A percentile compares a stretch with the other conserved stretches of the same genome.
Conservation (phyloP, 768 basidiomycete genomes). For the Cystofilobasidium ferigula region DNA sequence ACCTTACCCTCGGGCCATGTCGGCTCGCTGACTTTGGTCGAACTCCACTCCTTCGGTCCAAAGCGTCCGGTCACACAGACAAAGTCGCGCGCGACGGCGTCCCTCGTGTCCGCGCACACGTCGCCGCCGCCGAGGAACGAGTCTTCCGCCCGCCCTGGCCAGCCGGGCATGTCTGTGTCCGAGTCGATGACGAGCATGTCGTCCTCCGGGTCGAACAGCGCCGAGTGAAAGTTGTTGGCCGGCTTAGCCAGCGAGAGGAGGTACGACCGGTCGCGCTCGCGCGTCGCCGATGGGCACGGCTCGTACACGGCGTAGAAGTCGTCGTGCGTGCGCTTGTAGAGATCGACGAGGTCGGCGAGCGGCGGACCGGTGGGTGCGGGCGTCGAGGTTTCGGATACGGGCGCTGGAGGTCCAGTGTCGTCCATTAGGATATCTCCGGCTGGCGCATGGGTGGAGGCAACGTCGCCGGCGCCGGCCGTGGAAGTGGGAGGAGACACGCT, state of each 20-base stretch:
- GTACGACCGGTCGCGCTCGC: background rate
- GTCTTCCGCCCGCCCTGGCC: background rate
- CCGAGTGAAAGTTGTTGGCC: background rate
- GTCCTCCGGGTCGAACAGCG: slow-evolving; percentile 4
- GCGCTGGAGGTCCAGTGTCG: background rate
- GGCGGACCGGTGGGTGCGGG: background rate
- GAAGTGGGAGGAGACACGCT: background rate
- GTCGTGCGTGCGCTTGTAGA: slow-evolving; percentile 8
- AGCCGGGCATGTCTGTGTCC: background rate
- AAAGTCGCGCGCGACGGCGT: background rate
- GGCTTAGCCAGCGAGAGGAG: background rate
- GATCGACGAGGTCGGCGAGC: background rate
- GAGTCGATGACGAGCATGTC: slow-evolving; percentile 7
- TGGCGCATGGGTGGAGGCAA: no score
- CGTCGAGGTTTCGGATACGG: background rate
- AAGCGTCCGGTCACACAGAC: background rate
- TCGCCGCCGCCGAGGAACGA: background rate
- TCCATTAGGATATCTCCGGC: background rate
- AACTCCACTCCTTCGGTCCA: background rate
- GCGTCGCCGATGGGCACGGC: background rate
- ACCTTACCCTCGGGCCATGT: background rate
- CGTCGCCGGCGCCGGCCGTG: background rate
- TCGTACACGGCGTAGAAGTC: slow-evolving; percentile 8
- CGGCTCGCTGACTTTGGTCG: background rate
- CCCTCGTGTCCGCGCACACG: background rate